Conservation (phyloP, 495 filamentous ascomycete species). For the Corynascus novoguineensis region DNA sequence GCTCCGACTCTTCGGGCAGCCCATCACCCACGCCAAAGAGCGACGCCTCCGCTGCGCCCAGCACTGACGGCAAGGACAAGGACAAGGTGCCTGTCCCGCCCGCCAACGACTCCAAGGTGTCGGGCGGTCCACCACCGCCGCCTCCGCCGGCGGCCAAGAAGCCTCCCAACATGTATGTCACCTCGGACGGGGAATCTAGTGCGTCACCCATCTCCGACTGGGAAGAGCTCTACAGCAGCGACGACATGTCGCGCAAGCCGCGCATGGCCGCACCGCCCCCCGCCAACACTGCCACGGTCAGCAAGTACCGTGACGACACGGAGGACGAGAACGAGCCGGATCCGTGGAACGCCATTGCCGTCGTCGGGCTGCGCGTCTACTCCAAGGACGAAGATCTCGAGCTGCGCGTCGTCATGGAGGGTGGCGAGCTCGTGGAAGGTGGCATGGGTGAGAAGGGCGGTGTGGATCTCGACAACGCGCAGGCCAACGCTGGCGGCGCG, state of each 20-base stretch:
- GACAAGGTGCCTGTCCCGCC: slow-evolving; percentile 33
- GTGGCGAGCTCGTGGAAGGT: slow-evolving; percentile 43
- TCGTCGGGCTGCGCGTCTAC: slow-evolving; percentile 46
- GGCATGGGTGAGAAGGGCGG: slow-evolving; percentile 49
- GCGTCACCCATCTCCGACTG: slow-evolving; percentile 47
- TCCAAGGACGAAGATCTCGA: slow-evolving; percentile 45
- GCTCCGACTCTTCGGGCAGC: slow-evolving; percentile 23
- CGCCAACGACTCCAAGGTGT: slow-evolving; percentile 18
- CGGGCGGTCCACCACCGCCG: slow-evolving; percentile 25
- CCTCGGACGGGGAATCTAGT: slow-evolving; percentile 43
- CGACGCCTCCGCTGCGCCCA: slow-evolving; percentile 19
- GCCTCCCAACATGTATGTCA: slow-evolving; percentile 27
- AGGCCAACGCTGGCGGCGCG: slow-evolving; percentile 46
- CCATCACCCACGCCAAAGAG: slow-evolving; percentile 31
- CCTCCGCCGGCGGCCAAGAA: slow-evolving; percentile 19
- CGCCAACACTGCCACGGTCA: slow-evolving; percentile 27
- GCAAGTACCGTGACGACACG: slow-evolving; percentile 36
- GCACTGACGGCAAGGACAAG: slow-evolving; percentile 20
- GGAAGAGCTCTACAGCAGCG: slow-evolving; percentile 46
- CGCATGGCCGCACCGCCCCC: slow-evolving; percentile 32
- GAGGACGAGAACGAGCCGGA: slow-evolving; percentile 45
- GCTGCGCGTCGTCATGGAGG: slow-evolving; percentile 45
- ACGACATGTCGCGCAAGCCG: slow-evolving; percentile 48
- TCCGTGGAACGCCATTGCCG: slow-evolving; percentile 49
- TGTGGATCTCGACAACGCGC: slow-evolving; percentile 45